A percentile compares a stretch with the other conserved stretches of the same genome.
Conservation (phyloP, 73 alveolate species). For the Strombidium stylifer region DNA sequence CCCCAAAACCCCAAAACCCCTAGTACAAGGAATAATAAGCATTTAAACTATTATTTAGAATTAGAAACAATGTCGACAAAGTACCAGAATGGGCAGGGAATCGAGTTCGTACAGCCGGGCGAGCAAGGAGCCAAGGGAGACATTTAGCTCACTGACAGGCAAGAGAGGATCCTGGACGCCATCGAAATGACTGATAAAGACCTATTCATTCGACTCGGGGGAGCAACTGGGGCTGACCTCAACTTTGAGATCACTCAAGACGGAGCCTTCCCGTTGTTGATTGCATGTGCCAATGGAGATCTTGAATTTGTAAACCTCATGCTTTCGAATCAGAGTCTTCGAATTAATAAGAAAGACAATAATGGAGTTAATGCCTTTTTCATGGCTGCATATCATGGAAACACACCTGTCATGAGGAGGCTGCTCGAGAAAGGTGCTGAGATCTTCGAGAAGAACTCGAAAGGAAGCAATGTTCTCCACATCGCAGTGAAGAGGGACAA, state of each 20-base stretch:
- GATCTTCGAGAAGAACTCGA: slow-evolving; percentile 3
- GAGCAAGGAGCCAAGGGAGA: not conserved
- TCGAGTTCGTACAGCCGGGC: too few relatives aligned
- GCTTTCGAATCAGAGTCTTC: not conserved
- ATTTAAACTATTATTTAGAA: too few relatives aligned
- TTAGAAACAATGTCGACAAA: too few relatives aligned
- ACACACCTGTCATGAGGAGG: slow-evolving; percentile 11
- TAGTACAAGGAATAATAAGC: too few relatives aligned
- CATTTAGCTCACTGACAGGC: not conserved
- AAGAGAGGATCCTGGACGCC: not conserved
- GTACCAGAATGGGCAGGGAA: too few relatives aligned
- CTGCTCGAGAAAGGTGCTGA: slow-evolving; percentile 27
- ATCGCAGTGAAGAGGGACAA: slow-evolving; percentile 22
- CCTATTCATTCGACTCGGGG: not conserved
- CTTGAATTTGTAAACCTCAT: too few relatives aligned
- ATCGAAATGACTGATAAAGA: not conserved
- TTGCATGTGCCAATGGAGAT: slow-evolving; percentile 39
- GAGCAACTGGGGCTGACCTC: not conserved
- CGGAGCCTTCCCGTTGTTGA: slow-evolving; percentile 12
- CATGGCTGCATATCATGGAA: slow-evolving; percentile 28
- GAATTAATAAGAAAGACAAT: slow-evolving; percentile 9
- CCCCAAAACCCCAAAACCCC: too few relatives aligned
- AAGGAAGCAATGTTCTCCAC: slow-evolving; percentile 37
- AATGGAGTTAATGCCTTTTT: slow-evolving; percentile 30
- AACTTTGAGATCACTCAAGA: not conserved